Percentiles rank a stretch among this genome's conserved stretches.
Evolutionary conservation across 2,329 filamentous ascomycete species (phyloP).

Genomic region (Sclerotinia subarctica): DNA sequence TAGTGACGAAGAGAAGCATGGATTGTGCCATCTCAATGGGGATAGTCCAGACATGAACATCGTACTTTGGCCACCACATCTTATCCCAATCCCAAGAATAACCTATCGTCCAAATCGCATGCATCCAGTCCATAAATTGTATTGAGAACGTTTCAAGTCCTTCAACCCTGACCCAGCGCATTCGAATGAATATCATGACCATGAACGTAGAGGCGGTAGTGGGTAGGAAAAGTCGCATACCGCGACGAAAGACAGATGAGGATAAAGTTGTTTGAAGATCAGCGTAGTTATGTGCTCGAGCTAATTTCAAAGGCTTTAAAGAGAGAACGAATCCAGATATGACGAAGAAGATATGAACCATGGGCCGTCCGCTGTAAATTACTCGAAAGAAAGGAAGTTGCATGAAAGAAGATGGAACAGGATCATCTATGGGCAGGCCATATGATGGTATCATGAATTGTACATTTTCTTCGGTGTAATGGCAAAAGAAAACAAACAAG

Average conservation of each 20-base stretch:
- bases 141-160: not conserved
- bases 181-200: constrained; percentile 14
- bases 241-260: constrained; percentile 48
- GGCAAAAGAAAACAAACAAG: constrained; percentile 48
- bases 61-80: constrained; percentile 18
- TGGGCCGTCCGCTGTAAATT: constrained; percentile 46
- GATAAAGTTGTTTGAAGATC: constrained; percentile 43
- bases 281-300: constrained; percentile 42
- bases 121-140: constrained; percentile 17
- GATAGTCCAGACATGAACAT: constrained; percentile 34
- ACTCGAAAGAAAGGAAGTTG: constrained; percentile 47
- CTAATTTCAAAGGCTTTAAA: constrained; percentile 44
- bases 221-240: constrained; percentile 48
- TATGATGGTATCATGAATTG: constrained; percentile 38
- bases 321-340: constrained; percentile 50
- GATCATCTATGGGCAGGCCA: constrained; percentile 33
- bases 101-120: constrained; percentile 17
- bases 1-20: constrained; percentile 32
- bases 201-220: constrained; percentile 19
- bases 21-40: constrained; percentile 37
- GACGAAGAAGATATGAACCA: constrained; percentile 52
- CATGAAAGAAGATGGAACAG: constrained; percentile 41
- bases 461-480: constrained; percentile 45
- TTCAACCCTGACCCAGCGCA: not conserved
- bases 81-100: constrained; percentile 22